Conservation (phyloP, 2,329 filamentous ascomycete genomes). For the Ambrosiella xylebori region DNA sequence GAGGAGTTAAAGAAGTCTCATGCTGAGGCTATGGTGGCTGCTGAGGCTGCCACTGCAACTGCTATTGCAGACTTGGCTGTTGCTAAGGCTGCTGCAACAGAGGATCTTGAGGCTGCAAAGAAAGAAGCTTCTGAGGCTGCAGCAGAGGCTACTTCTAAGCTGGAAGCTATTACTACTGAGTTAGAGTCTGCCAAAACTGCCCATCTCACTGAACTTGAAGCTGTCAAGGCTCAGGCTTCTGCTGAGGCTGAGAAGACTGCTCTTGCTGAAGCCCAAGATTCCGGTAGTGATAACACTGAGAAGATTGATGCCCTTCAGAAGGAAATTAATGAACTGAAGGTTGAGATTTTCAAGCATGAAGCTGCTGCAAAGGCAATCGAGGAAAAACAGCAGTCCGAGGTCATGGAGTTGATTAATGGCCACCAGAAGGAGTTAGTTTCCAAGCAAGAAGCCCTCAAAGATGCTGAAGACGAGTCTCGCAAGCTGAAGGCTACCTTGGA, state of each 20-base stretch:
- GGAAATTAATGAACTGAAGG: constrained; percentile 20
- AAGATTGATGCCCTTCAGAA: constrained; percentile 34
- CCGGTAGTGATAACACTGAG: constrained; percentile 22
- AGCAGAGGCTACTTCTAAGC: constrained; percentile 25
- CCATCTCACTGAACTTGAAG: constrained; percentile 29
- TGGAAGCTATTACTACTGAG: constrained; percentile 25
- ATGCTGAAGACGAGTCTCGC: constrained; percentile 19
- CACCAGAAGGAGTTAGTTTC: constrained; percentile 11
- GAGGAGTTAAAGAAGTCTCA: constrained; percentile 28
- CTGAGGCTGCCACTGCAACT: constrained; percentile 19
- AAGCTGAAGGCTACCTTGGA: constrained; percentile 16
- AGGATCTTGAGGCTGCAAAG: constrained; percentile 24
- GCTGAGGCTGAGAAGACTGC: constrained; percentile 27
- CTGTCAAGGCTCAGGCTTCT: constrained; percentile 22
- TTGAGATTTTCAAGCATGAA: constrained; percentile 15
- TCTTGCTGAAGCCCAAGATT: constrained; percentile 26
- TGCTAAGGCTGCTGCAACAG: constrained; percentile 29
- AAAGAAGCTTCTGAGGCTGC: constrained; percentile 26
- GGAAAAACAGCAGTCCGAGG: constrained; percentile 8
- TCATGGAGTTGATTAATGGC: constrained; percentile 9
- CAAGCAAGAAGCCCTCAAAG: constrained; percentile 21
- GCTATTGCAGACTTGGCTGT: constrained; percentile 18
- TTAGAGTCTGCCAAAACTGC: constrained; percentile 25
- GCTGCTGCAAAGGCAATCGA: constrained; percentile 15
- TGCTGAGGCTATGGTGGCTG: constrained; percentile 25